phyloP scores from a whole-genome alignment of 2,329 filamentous ascomycete species.

The Aspergillus spinulosporus region DNA sequence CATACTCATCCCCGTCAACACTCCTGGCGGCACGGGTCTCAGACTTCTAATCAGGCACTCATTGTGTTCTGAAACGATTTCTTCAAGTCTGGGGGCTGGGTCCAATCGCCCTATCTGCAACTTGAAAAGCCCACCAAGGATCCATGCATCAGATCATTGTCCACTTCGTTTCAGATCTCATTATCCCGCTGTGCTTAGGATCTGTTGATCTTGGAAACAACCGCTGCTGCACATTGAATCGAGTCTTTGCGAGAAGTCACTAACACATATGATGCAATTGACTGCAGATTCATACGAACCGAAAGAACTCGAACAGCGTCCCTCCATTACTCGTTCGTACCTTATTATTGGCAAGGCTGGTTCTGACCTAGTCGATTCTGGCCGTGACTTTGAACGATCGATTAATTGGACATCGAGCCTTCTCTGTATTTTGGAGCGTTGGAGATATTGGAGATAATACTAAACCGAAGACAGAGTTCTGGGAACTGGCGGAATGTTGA shows the following conservation, averaged over 20 bases:
- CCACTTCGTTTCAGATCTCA: slow-evolving; percentile 16
- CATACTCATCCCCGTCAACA: slow-evolving; percentile 5
- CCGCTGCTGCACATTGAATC: neutral
- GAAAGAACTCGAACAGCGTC: slow-evolving; percentile 3
- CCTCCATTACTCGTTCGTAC: neutral
- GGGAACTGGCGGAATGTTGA: neutral
- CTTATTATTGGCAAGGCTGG: slow-evolving; percentile 27
- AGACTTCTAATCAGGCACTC: slow-evolving; percentile 9
- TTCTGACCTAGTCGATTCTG: slow-evolving; percentile 23
- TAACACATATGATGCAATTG: slow-evolving; percentile 17
- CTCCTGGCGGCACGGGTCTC: slow-evolving; percentile 11
- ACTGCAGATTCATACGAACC: slow-evolving; percentile 16
- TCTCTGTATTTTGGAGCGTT: slow-evolving; percentile 8
- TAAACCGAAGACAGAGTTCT: slow-evolving; percentile 4
- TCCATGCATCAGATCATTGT: slow-evolving; percentile 16
- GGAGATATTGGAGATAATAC: slow-evolving; percentile 1
- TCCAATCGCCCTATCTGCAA: slow-evolving; percentile 6
- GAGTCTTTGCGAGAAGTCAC: slow-evolving; percentile 14
- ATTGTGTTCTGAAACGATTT: slow-evolving; percentile 18
- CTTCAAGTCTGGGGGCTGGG: neutral
- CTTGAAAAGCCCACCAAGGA: slow-evolving; percentile 13
- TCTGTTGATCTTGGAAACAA: slow-evolving; percentile 2
- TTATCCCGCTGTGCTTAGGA: slow-evolving; percentile 3
- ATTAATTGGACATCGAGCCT: neutral
- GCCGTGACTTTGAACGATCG: neutral